Evolutionary conservation across 2,329 filamentous ascomycete genomes (phyloP).

Genomic region (Monosporascus sp.): DNA sequence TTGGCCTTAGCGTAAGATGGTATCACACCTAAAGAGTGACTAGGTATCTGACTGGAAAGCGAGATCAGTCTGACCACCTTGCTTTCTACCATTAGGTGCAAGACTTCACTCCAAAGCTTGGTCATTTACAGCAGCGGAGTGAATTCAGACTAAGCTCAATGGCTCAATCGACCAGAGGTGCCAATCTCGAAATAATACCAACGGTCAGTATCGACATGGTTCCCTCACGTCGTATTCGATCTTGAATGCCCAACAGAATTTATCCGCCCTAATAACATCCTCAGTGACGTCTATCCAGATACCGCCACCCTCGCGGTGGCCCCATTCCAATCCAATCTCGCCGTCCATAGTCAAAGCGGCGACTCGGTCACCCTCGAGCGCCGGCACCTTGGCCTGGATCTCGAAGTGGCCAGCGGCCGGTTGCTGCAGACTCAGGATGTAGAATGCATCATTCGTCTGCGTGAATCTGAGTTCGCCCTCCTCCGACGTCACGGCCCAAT

Average conservation of each 20-base stretch:
- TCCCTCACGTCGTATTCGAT: neutral
- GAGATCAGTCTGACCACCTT: no score
- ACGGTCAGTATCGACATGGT: neutral
- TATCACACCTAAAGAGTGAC: no score
- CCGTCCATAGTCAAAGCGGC: conserved; percentile 32
- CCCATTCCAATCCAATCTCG: conserved; percentile 14
- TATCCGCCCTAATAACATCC: conserved; percentile 1
- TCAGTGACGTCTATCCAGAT: conserved; percentile 1
- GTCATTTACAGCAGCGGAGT: no score
- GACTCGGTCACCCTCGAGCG: conserved; percentile 37
- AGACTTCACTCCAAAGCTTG: no score
- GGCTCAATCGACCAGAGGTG: no score
- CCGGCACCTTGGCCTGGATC: conserved; percentile 37
- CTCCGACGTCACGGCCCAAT: conserved; percentile 33
- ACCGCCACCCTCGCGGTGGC: neutral
- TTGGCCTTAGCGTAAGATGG: no score
- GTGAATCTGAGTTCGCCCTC: conserved; percentile 39
- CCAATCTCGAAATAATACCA: neutral
- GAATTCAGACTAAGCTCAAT: no score
- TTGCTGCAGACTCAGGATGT: conserved; percentile 36
- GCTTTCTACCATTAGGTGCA: no score
- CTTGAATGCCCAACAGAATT: conserved; percentile 7
- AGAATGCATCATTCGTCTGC: conserved; percentile 44
- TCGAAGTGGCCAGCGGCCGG: conserved; percentile 31
- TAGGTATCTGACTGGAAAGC: no score